Evolutionary conservation across 306 rosid genomes (phyloP).

Genomic region (Castanospermum australe): DNA sequence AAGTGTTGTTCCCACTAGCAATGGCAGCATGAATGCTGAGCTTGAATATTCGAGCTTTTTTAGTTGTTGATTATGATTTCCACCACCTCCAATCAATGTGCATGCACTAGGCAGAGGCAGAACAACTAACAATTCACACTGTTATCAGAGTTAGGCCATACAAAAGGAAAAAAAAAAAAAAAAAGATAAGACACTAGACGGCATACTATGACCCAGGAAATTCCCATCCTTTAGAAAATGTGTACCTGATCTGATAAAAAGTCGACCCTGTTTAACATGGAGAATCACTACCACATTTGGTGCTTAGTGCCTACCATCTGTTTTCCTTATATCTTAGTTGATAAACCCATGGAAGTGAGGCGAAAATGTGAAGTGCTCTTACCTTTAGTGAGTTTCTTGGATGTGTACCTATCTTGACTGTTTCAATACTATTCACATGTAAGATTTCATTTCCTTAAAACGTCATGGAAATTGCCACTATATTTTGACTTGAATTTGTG

Average conservation of each 20-base stretch:
- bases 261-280: not conserved
- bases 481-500: slow-evolving; percentile 37
- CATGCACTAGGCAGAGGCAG: slow-evolving; percentile 16
- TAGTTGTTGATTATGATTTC: slow-evolving; percentile 13
- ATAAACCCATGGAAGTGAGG: slow-evolving; percentile 14
- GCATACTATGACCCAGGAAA: not conserved
- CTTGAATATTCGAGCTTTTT: not conserved
- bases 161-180: not conserved
- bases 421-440: slow-evolving; percentile 10
- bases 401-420: slow-evolving; percentile 3
- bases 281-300: slow-evolving; percentile 33
- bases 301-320: slow-evolving; percentile 43
- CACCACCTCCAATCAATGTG: slow-evolving; percentile 18
- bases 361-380: slow-evolving; percentile 11
- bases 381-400: slow-evolving; percentile 25
- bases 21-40: not conserved
- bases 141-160: not conserved
- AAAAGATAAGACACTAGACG: not conserved
- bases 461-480: slow-evolving; percentile 56
- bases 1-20: slow-evolving; percentile 41
- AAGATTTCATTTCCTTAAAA: slow-evolving; percentile 24
- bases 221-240: not conserved
- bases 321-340: not conserved
- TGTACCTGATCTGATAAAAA: not conserved
- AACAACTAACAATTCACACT: not conserved